A percentile compares a stretch with the other conserved stretches of the same genome.
phyloP scores from a whole-genome alignment of 805 yeast genomes.

The Clavispora santaluciae region DNA sequence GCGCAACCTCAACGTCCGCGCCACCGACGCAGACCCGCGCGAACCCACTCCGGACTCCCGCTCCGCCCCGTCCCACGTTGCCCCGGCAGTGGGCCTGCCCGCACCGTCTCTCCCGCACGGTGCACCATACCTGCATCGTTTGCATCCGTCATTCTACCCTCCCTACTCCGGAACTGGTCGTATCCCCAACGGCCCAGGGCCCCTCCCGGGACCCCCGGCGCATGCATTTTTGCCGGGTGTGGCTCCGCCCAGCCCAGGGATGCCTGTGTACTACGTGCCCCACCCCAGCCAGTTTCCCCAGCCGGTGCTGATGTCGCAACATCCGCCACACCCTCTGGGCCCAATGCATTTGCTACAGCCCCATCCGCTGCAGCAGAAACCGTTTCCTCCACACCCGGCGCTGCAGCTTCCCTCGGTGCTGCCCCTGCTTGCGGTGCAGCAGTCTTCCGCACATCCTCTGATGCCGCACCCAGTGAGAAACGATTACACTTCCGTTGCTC shows the following conservation, averaged over 20 bases:
- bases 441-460: background rate
- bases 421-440: background rate
- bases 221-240: constrained; percentile 1
- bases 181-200: constrained; percentile 40
- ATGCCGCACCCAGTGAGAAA: background rate
- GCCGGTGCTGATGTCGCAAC: background rate
- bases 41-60: background rate
- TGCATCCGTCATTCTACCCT: constrained; percentile 20
- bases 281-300: background rate
- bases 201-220: constrained; percentile 40
- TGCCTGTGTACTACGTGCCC: background rate
- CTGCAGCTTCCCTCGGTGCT: background rate
- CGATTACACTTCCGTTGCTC: background rate
- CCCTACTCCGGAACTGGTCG: constrained; percentile 33
- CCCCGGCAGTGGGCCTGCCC: background rate
- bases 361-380: background rate
- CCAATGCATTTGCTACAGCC: background rate
- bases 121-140: background rate
- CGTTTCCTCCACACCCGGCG: background rate
- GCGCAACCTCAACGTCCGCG: constrained; percentile 28
- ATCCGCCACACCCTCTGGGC: background rate
- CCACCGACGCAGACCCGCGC: background rate
- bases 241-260: background rate
- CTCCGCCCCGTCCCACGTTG: background rate
- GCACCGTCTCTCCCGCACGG: background rate